Evolutionary conservation across 108 stramenopile genomes (phyloP).

Genomic region (Craspedostauros australis): DNA sequence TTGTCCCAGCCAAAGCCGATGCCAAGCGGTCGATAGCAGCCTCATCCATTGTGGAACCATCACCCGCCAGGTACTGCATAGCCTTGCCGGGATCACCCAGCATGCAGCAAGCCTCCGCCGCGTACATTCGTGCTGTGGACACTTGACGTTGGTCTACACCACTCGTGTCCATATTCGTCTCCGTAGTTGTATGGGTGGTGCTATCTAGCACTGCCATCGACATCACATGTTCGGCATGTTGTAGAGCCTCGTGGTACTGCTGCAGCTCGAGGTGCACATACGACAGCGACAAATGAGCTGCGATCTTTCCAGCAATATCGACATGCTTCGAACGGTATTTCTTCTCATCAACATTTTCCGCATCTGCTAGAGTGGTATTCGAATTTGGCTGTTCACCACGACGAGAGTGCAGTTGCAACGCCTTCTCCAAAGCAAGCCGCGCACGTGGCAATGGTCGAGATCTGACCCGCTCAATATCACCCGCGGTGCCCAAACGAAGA

Average conservation of each 20-base stretch:
- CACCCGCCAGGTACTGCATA: constrained; percentile 44
- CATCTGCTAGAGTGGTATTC: too few species aligned
- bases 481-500: constrained; percentile 26
- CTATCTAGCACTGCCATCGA: neutral
- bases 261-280: constrained; percentile 49
- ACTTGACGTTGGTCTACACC: constrained; percentile 18
- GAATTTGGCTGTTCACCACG: too few species aligned
- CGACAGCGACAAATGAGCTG: constrained; percentile 42
- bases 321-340: neutral
- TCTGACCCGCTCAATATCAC: constrained; percentile 28
- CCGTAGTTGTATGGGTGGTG: neutral
- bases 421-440: constrained; percentile 9
- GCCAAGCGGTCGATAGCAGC: constrained; percentile 45
- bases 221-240: constrained; percentile 33
- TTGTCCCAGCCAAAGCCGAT: constrained; percentile 30
- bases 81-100: constrained; percentile 37
- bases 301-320: constrained; percentile 3
- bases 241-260: constrained; percentile 34
- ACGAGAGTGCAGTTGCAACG: constrained; percentile 15
- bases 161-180: neutral
- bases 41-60: constrained; percentile 33
- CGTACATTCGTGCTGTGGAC: constrained; percentile 63
- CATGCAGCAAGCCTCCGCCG: constrained; percentile 48
- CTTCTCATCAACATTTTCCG: constrained; percentile 1
- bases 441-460: constrained; percentile 33